Evolutionary conservation across 352 stramenopile genomes (phyloP), one percentile per base, ranked within the genome.

Genomic region (Pythium aquatile): DNA sequence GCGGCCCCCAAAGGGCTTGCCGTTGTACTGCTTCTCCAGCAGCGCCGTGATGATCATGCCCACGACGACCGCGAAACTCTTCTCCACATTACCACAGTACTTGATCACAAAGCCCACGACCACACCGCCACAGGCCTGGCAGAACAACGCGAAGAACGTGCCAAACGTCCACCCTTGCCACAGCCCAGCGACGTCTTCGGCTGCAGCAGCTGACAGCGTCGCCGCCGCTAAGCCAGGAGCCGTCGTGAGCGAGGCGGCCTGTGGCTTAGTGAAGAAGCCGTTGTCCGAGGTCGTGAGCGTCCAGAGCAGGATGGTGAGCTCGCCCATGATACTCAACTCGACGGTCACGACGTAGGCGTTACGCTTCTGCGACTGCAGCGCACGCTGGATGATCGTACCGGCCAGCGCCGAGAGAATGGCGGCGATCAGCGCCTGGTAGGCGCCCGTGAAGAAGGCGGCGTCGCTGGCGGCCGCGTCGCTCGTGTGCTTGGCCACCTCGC

Each of bases 91-190:
- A 8, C 86, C 86, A 40, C 82, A 91, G 72, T 93, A 77, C 70
- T 90, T 90, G 66, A 92, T 95, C 35, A 95, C 86, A 58, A 91
- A 90, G 14, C 83, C 86, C 20, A 94, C 86, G 17, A 92, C 46
- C 16, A 94, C 75, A 20, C 86, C 83, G 53, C 86, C 84, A 14
- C 75, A 40, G 2, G 86, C 86, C 66, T 94, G 84, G 35, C 83
- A 88, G 29, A 93, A 61, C 5, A 94, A 65, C 29, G 86, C 75
- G 46, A 85, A 77, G 16, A 92, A 64, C 52, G 80, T 90, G 66
- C 79, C 70, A 4, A 77, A 17, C 13, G 78, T 90, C 82, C 83
- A 94, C n/a, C 81, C 83, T n/a, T 78, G 58, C 85, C 83, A 92
- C 52, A 92, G 72, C 1, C 72, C 63, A 2, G 32, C 33, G 17